Base-by-base conservation (phyloP, 1,284 basidiomycete genomes). In the Pisolithus thermaeus region DNA sequence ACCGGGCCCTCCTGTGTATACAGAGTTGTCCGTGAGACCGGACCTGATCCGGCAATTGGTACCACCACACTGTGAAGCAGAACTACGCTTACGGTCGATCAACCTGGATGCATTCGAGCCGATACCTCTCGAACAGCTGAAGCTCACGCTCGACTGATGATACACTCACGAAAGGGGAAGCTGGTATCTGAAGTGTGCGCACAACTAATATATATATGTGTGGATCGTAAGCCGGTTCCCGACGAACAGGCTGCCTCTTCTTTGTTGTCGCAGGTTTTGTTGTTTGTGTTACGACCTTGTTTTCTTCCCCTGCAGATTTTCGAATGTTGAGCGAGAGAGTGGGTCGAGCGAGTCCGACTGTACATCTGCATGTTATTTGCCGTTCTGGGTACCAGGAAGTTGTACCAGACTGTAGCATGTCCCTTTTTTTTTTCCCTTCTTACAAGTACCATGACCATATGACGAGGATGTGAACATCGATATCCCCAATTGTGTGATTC, bases 11-110 rank as follows among this genome's bases (percentile, higher is more conserved):
- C 7, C 5, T 7, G 25, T 36, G 40, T 53, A 58, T 22, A n/a
- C 73, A 91, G 96, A 99, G 74, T 81, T 99, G 44, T 97, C 94
- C 44, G 87, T 97, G 59, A 87, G 95, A 60, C 96, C 97, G 48
- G 96, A 98, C 69, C 76, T 99, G 56, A 96, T 90, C 71, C 83
- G 84, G 61, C 84, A 87, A 71, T 83, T 99, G 46, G 93, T 99
- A 50, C 96, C 96, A 50, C 75, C 83, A 63, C 87, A 94, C 71
- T 89, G 84, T 69, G 92, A 97, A 79, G 73, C 84, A 57, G 92
- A 92, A 77, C 82, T 99, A 68, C 81, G 80, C 70, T 84, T 82
- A 60, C 84, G 89, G 68, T 86, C 85, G 48, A 93, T 99, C 73
- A 83, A 89, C 69, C 73, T 99, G 66, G 86, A 97, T 70, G 84